Base-by-base conservation (phyloP, 2,329 filamentous ascomycete species). In the Sarocladium oryzae region DNA sequence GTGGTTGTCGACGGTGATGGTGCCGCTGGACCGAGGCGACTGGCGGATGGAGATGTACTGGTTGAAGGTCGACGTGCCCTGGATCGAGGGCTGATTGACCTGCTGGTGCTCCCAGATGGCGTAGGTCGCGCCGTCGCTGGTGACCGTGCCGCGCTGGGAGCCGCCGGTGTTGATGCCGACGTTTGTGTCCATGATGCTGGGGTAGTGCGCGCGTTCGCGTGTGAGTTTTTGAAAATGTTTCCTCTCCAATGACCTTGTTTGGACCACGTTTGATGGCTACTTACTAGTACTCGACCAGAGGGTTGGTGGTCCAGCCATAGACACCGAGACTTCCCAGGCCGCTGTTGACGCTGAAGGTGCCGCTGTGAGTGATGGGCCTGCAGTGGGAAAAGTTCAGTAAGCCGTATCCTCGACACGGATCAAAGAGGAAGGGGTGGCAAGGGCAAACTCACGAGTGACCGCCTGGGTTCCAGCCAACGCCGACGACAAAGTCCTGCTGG, bases 41-140 rank as follows among this genome's bases (percentile, higher is more conserved):
- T 66, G 64, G 53, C 77, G 70, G 20, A 80, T 71, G 23, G 70
- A 74, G 74, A 72, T 77, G 66, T 70, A 79, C 65, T 79, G 76
- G 59, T 73, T 64, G 60, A 79, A 78, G 50, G 73, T 78, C 41
- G 58, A 54, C 26, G 71, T 77, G 35, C 76, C 76, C 37, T 70
- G 60, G 49, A 77, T 77, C 48, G 69, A 73, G n/a, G 74, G 74
- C 48, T 65, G 63, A 56, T 77, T 73, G 56, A 58, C 57, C 21
- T 68, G 65, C 13, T 60, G 65, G 55, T 58, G 64, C 52, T 60
- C 58, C 58, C 61, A 66, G 51, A 72, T 61, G 51, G 69, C 64
- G 57, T 73, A 73, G 21, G 60, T 59, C 45, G 59, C 61, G 30
- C 68, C 69, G 48, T 70, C 69, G 37, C 58, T 61, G 33, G 56